Conservation (phyloP, 2,329 filamentous ascomycete genomes). For the Aspergillus neoniger region DNA sequence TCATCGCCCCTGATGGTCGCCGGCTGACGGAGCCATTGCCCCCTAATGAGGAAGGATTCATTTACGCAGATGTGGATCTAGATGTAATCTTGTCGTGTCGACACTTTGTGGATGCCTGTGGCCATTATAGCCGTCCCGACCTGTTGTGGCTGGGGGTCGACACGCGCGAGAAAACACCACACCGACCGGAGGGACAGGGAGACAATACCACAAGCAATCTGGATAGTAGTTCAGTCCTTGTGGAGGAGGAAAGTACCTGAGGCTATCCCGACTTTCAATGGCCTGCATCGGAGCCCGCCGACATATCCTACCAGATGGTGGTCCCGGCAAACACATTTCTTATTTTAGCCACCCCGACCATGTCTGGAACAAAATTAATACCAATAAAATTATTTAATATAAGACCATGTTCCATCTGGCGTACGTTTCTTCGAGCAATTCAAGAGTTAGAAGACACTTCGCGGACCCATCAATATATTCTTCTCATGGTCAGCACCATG, state of each 20-base stretch:
- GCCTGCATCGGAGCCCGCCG: too few species aligned
- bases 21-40: background rate
- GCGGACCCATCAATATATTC: too few species aligned
- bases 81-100: background rate
- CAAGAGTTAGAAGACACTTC: too few species aligned
- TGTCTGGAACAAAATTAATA: too few species aligned
- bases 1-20: slow-evolving; percentile 5
- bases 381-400: too few species aligned
- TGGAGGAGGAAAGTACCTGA: background rate
- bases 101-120: background rate
- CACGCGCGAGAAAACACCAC: background rate
- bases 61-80: background rate
- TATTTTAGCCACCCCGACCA: too few species aligned
- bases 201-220: background rate
- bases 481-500: background rate
- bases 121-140: background rate
- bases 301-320: too few species aligned
- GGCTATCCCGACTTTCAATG: too few species aligned
- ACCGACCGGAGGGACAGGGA: background rate
- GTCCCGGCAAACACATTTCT: too few species aligned
- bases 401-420: too few species aligned
- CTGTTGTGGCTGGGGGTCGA: slow-evolving; percentile 2
- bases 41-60: background rate
- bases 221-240: background rate
- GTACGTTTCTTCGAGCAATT: too few species aligned